A percentile compares a stretch with the other conserved stretches of the same genome.
Evolutionary conservation across 768 basidiomycete species (phyloP).

Genomic region (Xerocomus spinulosus): DNA sequence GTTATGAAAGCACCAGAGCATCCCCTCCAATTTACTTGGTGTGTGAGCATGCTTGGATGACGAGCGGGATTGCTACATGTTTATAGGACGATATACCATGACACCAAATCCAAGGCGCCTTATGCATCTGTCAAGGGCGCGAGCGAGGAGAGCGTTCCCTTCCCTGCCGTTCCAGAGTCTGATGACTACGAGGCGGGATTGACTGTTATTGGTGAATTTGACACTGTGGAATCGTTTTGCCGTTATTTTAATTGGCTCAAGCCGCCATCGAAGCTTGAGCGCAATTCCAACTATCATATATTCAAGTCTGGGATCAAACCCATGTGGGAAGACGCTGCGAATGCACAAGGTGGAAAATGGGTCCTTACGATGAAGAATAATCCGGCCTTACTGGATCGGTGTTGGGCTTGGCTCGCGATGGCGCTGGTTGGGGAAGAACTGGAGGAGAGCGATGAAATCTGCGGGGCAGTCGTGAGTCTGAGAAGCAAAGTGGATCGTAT

Average conservation of each 20-base stretch:
- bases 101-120: conserved; percentile 72
- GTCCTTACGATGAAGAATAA: conserved; percentile 89
- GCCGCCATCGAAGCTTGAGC: conserved; percentile 82
- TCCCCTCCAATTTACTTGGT: conserved; percentile 84
- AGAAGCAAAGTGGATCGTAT: conserved; percentile 85
- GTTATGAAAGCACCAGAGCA: conserved; percentile 70
- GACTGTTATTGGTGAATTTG: conserved; percentile 83
- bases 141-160: conserved; percentile 27
- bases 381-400: conserved; percentile 72
- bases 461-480: conserved; percentile 83
- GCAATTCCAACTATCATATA: conserved; percentile 91
- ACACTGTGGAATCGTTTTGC: conserved; percentile 87
- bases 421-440: conserved; percentile 71
- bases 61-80: neutral
- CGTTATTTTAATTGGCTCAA: conserved; percentile 94
- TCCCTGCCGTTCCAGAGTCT: conserved; percentile 53
- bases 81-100: conserved; percentile 83
- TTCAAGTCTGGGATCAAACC: conserved; percentile 94
- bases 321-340: conserved; percentile 96
- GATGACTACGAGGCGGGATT: conserved; percentile 82
- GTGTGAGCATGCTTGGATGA: conserved; percentile 11
- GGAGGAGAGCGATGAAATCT: conserved; percentile 68
- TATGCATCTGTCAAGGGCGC: conserved; percentile 8
- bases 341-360: conserved; percentile 93
- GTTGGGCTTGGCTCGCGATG: conserved; percentile 90